Evolutionary conservation across 2,329 filamentous ascomycete species (phyloP), one percentile per base, ranked within the genome.

Genomic region (Ambrosiella cleistominuta): DNA sequence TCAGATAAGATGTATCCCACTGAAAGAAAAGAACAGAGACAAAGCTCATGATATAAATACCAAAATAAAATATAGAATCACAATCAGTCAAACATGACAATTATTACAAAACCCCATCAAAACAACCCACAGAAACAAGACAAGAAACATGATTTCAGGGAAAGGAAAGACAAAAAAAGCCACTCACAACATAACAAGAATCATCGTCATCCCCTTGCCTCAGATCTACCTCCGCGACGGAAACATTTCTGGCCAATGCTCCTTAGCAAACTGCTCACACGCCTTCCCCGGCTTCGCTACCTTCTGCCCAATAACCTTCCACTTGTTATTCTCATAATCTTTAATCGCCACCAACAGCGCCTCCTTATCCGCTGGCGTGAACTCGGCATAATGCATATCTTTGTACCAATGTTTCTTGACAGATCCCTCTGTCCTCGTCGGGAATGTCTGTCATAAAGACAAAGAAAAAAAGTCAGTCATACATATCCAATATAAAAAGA

Each of bases 351-450:
- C 88, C 64, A 95, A 80, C 60, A 98, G 73, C 42, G 86, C 86
- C 65, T 83, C 79, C 67, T 82, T 88, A 80, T 96, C 93, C 67
- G 97, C 89, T 74, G 96, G 91, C 54, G 88, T 90, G 69, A 98
- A 97, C 68, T 97, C 93, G 63, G 93, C 93, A 69, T 97, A 97
- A 69, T 98, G 93, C 93, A 98, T 98, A 66, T 98, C 93, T 87
- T 97, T 97, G 72, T 98, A 97, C 91, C 93, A 98, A 70, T 98
- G 93, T 73, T 97, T 98, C 77, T 97, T 98, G 19, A 98, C 93
- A 66, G 90, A 96, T 7, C 93, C 93, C 72, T 98, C 93, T 47
- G 93, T 98, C 66, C 93, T 80, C 27, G 82, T 83, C 9, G 93
- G 91, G 68, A 98, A 98, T 1, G 86, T 90, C 87, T 94, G 63